A percentile compares a stretch with the other conserved stretches of the same genome.
Evolutionary conservation across 192 early-diverging fungal genomes (phyloP).

Genomic region (Linderina pennispora): DNA sequence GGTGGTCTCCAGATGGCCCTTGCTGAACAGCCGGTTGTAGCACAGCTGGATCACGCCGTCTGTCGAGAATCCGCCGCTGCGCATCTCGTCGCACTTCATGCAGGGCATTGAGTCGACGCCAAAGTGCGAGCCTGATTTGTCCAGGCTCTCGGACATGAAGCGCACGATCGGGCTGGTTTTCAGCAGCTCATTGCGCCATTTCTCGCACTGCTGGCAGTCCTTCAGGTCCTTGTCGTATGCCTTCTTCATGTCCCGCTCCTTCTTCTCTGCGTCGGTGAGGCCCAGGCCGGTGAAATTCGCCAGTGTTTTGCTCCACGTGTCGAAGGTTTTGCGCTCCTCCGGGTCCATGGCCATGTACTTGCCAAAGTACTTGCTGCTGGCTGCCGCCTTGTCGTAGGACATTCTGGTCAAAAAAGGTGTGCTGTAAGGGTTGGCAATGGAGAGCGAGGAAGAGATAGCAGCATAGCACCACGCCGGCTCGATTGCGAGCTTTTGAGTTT

Average conservation of each 20-base stretch:
- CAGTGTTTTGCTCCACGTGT: slow-evolving; percentile 55
- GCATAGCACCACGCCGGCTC: too few relatives aligned
- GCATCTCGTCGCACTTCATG: slow-evolving; percentile 71
- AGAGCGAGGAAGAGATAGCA: too few relatives aligned
- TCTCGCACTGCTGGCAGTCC: slow-evolving; percentile 64
- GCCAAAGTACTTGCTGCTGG: slow-evolving; percentile 4
- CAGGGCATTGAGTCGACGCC: slow-evolving; percentile 64
- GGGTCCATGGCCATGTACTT: slow-evolving; percentile 34
- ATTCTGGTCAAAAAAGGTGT: too few relatives aligned
- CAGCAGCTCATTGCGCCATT: slow-evolving; percentile 70
- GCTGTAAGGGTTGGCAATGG: too few relatives aligned
- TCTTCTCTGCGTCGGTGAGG: slow-evolving; percentile 47
- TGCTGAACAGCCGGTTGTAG: slow-evolving; percentile 72
- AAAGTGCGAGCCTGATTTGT: slow-evolving; percentile 59
- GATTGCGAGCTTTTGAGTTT: too few relatives aligned
- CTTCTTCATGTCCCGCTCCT: slow-evolving; percentile 15
- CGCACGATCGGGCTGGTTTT: slow-evolving; percentile 67
- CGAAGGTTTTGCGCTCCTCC: slow-evolving; percentile 56
- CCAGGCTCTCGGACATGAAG: slow-evolving; percentile 81
- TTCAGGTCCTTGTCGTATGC: slow-evolving; percentile 46
- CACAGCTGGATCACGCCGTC: slow-evolving; percentile 79
- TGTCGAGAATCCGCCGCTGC: slow-evolving; percentile 84
- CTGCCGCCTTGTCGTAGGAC: slow-evolving; percentile 10
- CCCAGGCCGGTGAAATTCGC: slow-evolving; percentile 57
- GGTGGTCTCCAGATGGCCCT: slow-evolving; percentile 83